A percentile compares a stretch with the other conserved stretches of the same genome.
phyloP scores from a whole-genome alignment of 805 yeast species.

The Ogataea neopini region DNA sequence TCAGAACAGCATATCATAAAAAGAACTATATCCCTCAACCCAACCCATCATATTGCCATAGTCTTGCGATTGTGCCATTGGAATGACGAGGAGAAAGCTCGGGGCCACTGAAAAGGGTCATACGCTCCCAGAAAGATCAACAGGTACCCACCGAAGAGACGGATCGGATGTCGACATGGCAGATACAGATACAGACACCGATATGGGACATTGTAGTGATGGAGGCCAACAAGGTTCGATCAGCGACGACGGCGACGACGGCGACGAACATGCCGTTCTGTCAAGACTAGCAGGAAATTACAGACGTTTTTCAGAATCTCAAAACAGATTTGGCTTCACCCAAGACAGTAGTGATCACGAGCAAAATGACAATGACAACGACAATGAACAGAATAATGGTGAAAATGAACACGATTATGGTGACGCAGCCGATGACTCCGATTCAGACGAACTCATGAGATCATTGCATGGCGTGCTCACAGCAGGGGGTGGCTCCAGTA shows the following conservation, averaged over 20 bases:
- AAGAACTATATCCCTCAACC: no score
- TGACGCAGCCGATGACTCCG: slow-evolving; percentile 14
- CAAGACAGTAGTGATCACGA: slow-evolving; percentile 22
- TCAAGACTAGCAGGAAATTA: slow-evolving; percentile 43
- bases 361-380: not conserved
- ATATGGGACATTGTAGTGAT: slow-evolving; percentile 4
- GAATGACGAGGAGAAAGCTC: slow-evolving; percentile 4
- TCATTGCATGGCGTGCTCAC: slow-evolving; percentile 19
- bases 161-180: slow-evolving; percentile 6
- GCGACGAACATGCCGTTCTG: slow-evolving; percentile 31
- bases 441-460: slow-evolving; percentile 23
- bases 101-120: not conserved
- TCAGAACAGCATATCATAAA: no score
- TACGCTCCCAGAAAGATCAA: not conserved
- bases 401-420: not conserved
- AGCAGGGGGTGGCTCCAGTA: slow-evolving; percentile 8
- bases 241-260: slow-evolving; percentile 24
- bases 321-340: slow-evolving; percentile 14
- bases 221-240: slow-evolving; percentile 20
- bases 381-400: slow-evolving; percentile 4
- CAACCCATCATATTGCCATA: no score
- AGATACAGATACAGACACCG: slow-evolving; percentile 7
- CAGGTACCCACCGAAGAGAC: not conserved
- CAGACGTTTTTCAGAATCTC: slow-evolving; percentile 35
- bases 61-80: no score